Base-by-base conservation (phyloP, 805 yeast species). In the Candida germanica region DNA sequence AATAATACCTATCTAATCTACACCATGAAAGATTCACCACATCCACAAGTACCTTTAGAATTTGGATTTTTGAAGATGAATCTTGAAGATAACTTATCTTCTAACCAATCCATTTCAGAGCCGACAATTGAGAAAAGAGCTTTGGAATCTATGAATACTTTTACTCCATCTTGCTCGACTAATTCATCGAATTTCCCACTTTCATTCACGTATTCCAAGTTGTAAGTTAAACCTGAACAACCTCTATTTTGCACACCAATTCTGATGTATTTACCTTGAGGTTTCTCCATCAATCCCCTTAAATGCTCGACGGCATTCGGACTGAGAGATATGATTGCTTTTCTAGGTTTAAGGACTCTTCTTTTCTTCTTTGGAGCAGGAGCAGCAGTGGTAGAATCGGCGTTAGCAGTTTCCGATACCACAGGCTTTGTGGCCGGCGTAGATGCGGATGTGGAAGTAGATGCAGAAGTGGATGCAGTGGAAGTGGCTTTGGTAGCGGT, bases 1-100 rank as follows among this genome's bases (percentile, higher is more conserved):
- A 20, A 20, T 20, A 10, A 6, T 20, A 25, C 12, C 12, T 25
- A 7, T 20, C 6, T 20, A 20, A 7, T 9, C 47, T 66, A 89
- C 6, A 91, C 96, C 96, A 89, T 93, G 60, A 93, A 93, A 4
- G 96, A 87, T 66, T 93, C 98, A 36, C 98, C 98, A 61, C 98
- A 93, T 9, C 98, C 98, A 64, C 98, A 93, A 33, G 95, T 86
- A 21, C 98, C 98, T 67, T 91, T 93, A 26, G 95, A 84, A 64
- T 93, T 93, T 44, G 98, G 98, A 60, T 93, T 93, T 56, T 75
- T 83, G 71, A 93, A 93, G 13, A 93, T 87, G 58, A 93, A 93
- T 53, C 94, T 77, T 10, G 93, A 80, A 21, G 88, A 76, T 44
- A 93, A 69, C 59, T 87, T 89, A 54, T 93, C 96, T 54, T 93